Evolutionary conservation across 139 green algal species (phyloP), one percentile per base, ranked within the genome.

Genomic region (Haematococcus lacustris): DNA sequence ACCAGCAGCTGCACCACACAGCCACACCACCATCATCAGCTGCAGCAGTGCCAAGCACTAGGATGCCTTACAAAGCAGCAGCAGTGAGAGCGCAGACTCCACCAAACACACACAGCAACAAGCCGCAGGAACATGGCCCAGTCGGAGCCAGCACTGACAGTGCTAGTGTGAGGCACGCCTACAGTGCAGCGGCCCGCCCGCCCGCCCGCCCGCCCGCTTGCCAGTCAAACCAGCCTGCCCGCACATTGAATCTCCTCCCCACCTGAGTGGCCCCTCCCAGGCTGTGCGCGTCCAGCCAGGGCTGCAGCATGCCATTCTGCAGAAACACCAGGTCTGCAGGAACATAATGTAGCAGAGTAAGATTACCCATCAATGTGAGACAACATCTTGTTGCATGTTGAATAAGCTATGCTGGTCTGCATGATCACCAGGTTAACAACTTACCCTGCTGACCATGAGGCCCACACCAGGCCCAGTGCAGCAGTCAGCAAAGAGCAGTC

Each of bases 231-330:
- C n/a, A n/a, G n/a, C n/a, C n/a, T n/a, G n/a, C n/a, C n/a, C n/a
- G n/a, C n/a, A n/a, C n/a, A n/a, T n/a, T n/a, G n/a, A n/a, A n/a
- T n/a, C n/a, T n/a, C n/a, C n/a, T n/a, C n/a, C n/a, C 68, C 71
- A 94, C 91, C 84, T 96, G 92, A 25, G 95, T 98, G 83, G 91
- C 93, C 47, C 90, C 83, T 1, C 83, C 85, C 0, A 99, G 84
- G 0, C 91, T 91, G 6, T 79, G 75, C 3, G 76, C 77, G n/a
- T 95, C 85, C 43, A 97, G 78, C 92, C 92, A 97, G 1, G 95
- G 92, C 76, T 98, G 88, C 71, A 98, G 82, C 92, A 98, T 98
- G 41, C 95, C 95, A 74, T 98, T 98, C 72, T 99, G 95, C 38
- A 99, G 90, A 83, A 99, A 99, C 23, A 98, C 92, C 32, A 99